Conservation (phyloP, 2,329 filamentous ascomycete genomes). For the Botrytis aclada region DNA sequence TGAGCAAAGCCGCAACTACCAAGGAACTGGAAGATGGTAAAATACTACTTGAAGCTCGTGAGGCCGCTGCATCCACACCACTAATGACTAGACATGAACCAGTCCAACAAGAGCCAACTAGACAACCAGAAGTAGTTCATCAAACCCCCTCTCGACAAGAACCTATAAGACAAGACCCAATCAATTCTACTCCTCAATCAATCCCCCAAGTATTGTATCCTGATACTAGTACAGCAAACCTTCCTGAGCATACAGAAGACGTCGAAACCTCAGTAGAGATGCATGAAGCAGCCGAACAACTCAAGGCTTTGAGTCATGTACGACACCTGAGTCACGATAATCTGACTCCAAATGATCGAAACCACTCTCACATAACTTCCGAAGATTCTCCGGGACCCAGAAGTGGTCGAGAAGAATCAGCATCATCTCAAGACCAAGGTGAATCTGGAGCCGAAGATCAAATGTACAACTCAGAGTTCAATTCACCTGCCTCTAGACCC, state of each 20-base stretch:
- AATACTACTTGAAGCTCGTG: constrained; percentile 48
- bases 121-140: constrained; percentile 21
- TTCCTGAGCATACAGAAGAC: constrained; percentile 44
- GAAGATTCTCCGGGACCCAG: constrained; percentile 36
- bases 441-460: constrained; percentile 45
- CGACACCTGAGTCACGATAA: constrained; percentile 52
- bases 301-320: constrained; percentile 63
- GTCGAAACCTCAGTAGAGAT: constrained; percentile 65
- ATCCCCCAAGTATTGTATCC: constrained; percentile 32
- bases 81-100: constrained; percentile 45
- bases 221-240: constrained; percentile 27
- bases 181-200: constrained; percentile 32
- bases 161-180: constrained; percentile 28
- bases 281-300: constrained; percentile 65
- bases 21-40: constrained; percentile 57
- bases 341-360: constrained; percentile 32
- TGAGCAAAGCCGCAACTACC: constrained; percentile 44
- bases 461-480: constrained; percentile 37
- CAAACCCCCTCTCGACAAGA: constrained; percentile 27
- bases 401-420: constrained; percentile 43
- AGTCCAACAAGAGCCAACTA: constrained; percentile 19
- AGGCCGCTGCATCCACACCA: constrained; percentile 38
- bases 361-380: constrained; percentile 35
- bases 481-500: constrained; percentile 36
- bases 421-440: constrained; percentile 41